A percentile compares a stretch with the other conserved stretches of the same genome.
Conservation (phyloP, 352 stramenopile genomes). For the Phytophthora citricola region DNA sequence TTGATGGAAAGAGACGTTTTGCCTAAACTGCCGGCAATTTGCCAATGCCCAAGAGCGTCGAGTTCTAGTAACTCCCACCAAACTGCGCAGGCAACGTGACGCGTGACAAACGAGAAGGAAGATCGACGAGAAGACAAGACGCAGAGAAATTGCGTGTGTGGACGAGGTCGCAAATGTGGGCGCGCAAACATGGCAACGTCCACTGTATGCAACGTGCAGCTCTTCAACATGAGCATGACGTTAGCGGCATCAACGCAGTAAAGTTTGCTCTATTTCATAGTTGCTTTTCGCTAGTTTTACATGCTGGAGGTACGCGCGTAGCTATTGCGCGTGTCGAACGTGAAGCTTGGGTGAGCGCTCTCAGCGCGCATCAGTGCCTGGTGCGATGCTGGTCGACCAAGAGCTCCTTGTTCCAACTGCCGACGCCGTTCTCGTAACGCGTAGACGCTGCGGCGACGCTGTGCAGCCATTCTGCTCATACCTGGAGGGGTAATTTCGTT, state of each 20-base stretch:
- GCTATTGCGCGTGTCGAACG: constrained; percentile 18
- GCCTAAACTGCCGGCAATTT: neutral
- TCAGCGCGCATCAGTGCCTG: constrained; percentile 22
- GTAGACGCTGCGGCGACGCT: constrained; percentile 27
- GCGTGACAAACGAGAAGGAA: too few species aligned
- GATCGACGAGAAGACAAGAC: too few species aligned
- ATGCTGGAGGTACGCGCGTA: constrained; percentile 34
- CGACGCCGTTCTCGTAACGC: constrained; percentile 22
- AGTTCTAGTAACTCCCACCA: too few species aligned
- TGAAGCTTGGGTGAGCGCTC: constrained; percentile 18
- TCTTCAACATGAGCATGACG: neutral
- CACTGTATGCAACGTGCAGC: constrained; percentile 22
- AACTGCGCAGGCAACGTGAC: too few species aligned
- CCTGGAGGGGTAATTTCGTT: constrained; percentile 20
- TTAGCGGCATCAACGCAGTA: constrained; percentile 5
- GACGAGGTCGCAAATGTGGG: neutral
- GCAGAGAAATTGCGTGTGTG: neutral
- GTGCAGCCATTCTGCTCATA: constrained; percentile 24
- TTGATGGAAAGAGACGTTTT: neutral
- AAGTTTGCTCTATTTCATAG: constrained; percentile 18
- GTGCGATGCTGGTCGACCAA: constrained; percentile 32
- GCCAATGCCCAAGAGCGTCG: neutral
- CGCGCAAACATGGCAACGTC: constrained; percentile 11
- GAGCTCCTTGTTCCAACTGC: constrained; percentile 25
- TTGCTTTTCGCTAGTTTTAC: constrained; percentile 24